phyloP scores from a whole-genome alignment of 2,329 filamentous ascomycete genomes.

The Colletotrichum eleusines region DNA sequence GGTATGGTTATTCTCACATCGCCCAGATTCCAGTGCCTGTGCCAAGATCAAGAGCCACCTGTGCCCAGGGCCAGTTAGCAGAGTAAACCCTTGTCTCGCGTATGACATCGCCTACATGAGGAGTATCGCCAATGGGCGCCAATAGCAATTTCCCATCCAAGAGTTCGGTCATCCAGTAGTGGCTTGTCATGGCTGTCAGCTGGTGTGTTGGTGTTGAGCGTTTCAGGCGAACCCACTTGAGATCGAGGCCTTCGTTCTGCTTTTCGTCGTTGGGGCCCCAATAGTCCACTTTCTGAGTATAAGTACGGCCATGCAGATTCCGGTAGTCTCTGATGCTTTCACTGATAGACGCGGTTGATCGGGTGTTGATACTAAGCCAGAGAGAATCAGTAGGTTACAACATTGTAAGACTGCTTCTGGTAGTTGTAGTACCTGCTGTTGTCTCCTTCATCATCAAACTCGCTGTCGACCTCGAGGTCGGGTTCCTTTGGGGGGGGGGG shows the following conservation, averaged over 20 bases:
- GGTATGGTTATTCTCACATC: slow-evolving; percentile 46
- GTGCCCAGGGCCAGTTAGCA: neutral
- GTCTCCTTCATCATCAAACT: too few species aligned
- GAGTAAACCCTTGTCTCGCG: neutral
- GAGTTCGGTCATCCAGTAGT: slow-evolving; percentile 43
- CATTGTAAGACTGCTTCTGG: too few species aligned
- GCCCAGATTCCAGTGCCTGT: slow-evolving; percentile 60
- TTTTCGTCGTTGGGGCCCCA: slow-evolving; percentile 44
- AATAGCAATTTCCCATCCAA: slow-evolving; percentile 52
- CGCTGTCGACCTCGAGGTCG: too few species aligned
- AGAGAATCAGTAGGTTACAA: too few species aligned
- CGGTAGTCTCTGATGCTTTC: slow-evolving; percentile 51
- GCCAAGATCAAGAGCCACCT: slow-evolving; percentile 57
- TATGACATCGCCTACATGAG: slow-evolving; percentile 33
- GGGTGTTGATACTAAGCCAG: neutral
- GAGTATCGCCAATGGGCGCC: slow-evolving; percentile 51
- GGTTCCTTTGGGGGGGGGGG: too few species aligned
- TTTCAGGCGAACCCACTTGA: neutral
- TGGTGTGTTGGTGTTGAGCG: too few species aligned
- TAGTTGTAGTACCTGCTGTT: too few species aligned
- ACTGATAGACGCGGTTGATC: slow-evolving; percentile 48
- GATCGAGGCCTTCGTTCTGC: slow-evolving; percentile 43
- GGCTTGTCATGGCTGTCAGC: neutral
- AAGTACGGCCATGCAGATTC: slow-evolving; percentile 49
- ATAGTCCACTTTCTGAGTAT: slow-evolving; percentile 45